Percentiles rank a stretch among this genome's conserved stretches.
These are phyloP conservation scores for Rhynchospora tenuis DNA, from an alignment of 176 grass and related monocot genomes.

Conservation along the genomic window DNA sequence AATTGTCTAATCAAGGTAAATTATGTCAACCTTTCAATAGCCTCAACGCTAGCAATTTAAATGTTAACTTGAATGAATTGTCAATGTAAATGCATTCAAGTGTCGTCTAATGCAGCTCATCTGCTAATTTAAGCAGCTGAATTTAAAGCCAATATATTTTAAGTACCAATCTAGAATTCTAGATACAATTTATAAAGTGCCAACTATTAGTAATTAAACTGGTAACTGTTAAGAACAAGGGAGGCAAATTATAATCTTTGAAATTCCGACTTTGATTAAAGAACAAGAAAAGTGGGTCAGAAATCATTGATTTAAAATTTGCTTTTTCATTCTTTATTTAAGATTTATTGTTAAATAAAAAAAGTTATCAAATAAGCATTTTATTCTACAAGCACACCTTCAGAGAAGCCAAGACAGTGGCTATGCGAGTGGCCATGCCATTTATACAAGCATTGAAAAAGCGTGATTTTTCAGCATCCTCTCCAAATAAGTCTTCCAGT, in stretches of 20 bases:
- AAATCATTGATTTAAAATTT: background rate
- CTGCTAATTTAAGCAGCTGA: no score
- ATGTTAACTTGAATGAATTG: no score
- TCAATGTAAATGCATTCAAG: no score
- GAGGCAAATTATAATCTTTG: background rate
- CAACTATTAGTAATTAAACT: no score
- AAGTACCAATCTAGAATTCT: no score
- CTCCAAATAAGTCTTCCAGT: conserved; percentile 58
- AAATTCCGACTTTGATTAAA: background rate
- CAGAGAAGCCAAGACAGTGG: conserved; percentile 86
- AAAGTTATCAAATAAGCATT: background rate
- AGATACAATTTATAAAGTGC: no score
- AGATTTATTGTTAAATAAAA: background rate
- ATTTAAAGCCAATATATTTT: no score
- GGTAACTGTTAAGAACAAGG: background rate
- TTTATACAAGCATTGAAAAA: conserved; percentile 62
- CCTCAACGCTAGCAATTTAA: no score
- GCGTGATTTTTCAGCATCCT: conserved; percentile 47
- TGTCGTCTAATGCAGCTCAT: no score
- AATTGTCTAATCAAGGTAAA: no score
- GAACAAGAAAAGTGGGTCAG: background rate
- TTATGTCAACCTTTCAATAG: no score
- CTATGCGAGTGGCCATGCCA: conserved; percentile 74
- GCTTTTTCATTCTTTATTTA: conserved; percentile 2
- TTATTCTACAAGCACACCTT: conserved; percentile 40